These are phyloP conservation scores for Dendrobium nobile DNA, from an alignment of 106 monocot genomes.

Conservation along the genomic window DNA sequence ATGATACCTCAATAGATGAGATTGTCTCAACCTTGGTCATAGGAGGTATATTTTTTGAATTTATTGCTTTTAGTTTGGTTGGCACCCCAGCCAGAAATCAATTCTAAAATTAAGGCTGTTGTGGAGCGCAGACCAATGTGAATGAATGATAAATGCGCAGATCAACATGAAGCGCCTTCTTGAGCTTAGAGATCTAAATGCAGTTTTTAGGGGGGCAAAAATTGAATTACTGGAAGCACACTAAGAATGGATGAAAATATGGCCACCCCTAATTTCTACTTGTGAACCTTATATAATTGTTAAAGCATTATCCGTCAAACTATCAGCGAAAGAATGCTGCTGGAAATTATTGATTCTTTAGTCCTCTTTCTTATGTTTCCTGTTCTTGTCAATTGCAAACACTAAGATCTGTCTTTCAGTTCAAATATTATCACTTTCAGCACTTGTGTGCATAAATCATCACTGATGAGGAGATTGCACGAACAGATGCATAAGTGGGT, in stretches of 20 bases:
- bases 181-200: not conserved
- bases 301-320: not conserved
- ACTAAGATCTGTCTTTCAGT: not conserved
- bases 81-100: not conserved
- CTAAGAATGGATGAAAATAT: not conserved
- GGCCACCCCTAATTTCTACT: not conserved
- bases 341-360: not conserved
- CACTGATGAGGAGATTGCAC: not conserved
- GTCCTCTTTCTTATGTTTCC: not conserved
- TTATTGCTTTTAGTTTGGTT: not conserved
- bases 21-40: not conserved
- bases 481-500: not conserved
- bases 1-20: not conserved
- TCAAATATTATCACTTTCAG: not conserved
- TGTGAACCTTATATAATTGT: not conserved
- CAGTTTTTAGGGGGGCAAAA: not conserved
- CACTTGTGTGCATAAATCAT: not conserved
- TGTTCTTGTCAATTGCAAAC: not conserved
- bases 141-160: not conserved
- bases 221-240: not conserved
- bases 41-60: not conserved
- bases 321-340: not conserved
- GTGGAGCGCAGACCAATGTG: not conserved
- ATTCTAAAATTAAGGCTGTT: not conserved
- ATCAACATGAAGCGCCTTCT: not conserved